These are phyloP conservation scores for Phytophthora quininea DNA, from an alignment of 352 stramenopile genomes.

Conservation along the genomic window DNA sequence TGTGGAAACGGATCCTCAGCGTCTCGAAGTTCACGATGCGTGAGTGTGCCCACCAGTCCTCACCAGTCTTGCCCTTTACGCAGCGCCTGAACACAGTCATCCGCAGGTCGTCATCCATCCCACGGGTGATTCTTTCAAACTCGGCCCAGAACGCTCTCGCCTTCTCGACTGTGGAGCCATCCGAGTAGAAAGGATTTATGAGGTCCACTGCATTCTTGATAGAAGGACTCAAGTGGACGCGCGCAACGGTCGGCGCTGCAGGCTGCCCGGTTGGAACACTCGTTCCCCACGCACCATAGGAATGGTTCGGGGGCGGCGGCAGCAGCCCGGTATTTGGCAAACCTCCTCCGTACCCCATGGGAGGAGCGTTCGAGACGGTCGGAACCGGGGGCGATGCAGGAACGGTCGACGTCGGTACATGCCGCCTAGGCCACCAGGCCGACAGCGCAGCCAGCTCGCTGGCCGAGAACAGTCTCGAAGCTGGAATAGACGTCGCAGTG, in stretches of 20 bases:
- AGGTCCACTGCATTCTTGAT: background rate
- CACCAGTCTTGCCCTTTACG: background rate
- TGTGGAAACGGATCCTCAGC: background rate
- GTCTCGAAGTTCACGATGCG: background rate
- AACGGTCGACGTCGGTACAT: too few relatives aligned
- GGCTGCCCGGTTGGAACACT: background rate
- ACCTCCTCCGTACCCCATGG: too few relatives aligned
- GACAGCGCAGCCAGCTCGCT: too few relatives aligned
- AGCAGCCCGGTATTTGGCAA: too few relatives aligned
- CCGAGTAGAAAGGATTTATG: conserved; percentile 1
- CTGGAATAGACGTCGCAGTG: too few relatives aligned
- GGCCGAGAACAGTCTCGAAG: too few relatives aligned
- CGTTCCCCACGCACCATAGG: too few relatives aligned
- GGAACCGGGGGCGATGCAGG: too few relatives aligned
- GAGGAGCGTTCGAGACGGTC: too few relatives aligned
- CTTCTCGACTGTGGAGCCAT: background rate
- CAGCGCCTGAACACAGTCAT: background rate
- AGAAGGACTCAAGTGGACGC: background rate
- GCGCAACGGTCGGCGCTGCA: background rate
- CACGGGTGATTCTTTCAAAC: background rate
- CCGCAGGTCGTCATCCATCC: background rate
- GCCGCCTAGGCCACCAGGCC: too few relatives aligned
- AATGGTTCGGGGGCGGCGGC: too few relatives aligned
- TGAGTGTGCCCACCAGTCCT: background rate
- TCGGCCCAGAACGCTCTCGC: background rate